These are phyloP conservation scores for Fusarium euwallaceae DNA, from an alignment of 2,329 filamentous ascomycete genomes.

Conservation along the genomic window DNA sequence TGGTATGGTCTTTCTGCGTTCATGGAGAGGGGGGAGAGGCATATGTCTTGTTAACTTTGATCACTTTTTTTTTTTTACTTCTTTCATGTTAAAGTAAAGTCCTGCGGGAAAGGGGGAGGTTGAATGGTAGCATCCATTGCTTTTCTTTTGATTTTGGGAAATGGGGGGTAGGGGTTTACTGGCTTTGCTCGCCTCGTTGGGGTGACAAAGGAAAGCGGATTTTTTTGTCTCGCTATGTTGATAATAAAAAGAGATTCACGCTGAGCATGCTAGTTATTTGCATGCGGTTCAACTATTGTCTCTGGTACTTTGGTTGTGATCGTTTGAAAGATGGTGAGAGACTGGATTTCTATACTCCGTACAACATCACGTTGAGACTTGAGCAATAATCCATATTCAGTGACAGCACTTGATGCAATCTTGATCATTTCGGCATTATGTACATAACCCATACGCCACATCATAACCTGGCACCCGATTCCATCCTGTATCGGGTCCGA, in stretches of 20 bases:
- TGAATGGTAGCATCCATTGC: conserved; percentile 5
- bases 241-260: conserved; percentile 35
- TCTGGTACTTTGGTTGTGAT: background rate
- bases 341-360: background rate
- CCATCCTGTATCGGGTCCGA: conserved; percentile 28
- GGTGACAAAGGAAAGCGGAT: conserved; percentile 14
- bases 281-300: conserved; percentile 24
- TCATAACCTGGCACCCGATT: conserved; percentile 42
- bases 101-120: conserved; percentile 8
- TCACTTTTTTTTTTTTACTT: conserved; percentile 3
- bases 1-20: conserved; percentile 28
- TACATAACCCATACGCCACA: conserved; percentile 47
- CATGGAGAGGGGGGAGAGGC: conserved; percentile 4
- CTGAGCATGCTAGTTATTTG: conserved; percentile 32
- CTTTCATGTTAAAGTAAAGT: conserved; percentile 17
- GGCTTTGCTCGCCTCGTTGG: background rate
- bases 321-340: background rate
- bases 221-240: conserved; percentile 25
- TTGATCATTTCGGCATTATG: conserved; percentile 48
- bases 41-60: conserved; percentile 12
- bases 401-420: conserved; percentile 26
- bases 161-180: conserved; percentile 15
- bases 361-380: background rate
- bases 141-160: conserved; percentile 15
- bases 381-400: background rate